Percentiles rank a stretch among this genome's conserved stretches.
These are phyloP conservation scores for Scutellaria galericulata DNA, from an alignment of 257 asterid genomes.

Conservation along the genomic window DNA sequence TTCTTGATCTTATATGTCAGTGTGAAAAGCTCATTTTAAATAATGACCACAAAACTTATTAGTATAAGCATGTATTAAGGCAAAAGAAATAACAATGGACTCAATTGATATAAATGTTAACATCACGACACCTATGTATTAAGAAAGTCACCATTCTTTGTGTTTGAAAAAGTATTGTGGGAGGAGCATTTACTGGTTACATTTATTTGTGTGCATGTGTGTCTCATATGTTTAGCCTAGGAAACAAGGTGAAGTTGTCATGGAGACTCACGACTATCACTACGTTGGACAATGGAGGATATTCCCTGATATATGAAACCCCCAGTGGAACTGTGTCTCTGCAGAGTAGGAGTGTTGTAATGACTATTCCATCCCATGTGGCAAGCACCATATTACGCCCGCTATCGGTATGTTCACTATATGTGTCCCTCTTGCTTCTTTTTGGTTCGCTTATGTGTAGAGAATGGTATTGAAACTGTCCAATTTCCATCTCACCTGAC, in stretches of 20 bases:
- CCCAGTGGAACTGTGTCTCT: slow-evolving; percentile 74
- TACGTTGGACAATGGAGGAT: slow-evolving; percentile 63
- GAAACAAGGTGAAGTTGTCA: slow-evolving; percentile 78
- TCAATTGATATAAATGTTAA: not conserved
- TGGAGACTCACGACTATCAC: slow-evolving; percentile 80
- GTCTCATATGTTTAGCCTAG: slow-evolving; percentile 64
- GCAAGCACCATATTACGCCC: slow-evolving; percentile 81
- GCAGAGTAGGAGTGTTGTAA: slow-evolving; percentile 72
- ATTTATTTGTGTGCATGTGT: slow-evolving; percentile 28
- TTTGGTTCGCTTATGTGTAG: slow-evolving; percentile 20
- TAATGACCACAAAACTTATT: not conserved
- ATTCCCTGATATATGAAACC: slow-evolving; percentile 76
- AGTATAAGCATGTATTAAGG: not conserved
- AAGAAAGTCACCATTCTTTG: not conserved
- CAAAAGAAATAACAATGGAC: slow-evolving; percentile 1
- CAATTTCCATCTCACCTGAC: not conserved
- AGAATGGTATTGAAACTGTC: slow-evolving; percentile 12
- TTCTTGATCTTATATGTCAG: not conserved
- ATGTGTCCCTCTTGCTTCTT: slow-evolving; percentile 9
- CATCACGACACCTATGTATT: slow-evolving; percentile 13
- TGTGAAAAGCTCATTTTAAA: not conserved
- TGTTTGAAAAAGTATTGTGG: slow-evolving; percentile 20
- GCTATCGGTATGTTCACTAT: slow-evolving; percentile 73
- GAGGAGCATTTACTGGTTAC: slow-evolving; percentile 31
- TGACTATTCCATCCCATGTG: slow-evolving; percentile 88